Base-by-base conservation (phyloP, 148 eudicot genomes). In the Cornus florida region DNA sequence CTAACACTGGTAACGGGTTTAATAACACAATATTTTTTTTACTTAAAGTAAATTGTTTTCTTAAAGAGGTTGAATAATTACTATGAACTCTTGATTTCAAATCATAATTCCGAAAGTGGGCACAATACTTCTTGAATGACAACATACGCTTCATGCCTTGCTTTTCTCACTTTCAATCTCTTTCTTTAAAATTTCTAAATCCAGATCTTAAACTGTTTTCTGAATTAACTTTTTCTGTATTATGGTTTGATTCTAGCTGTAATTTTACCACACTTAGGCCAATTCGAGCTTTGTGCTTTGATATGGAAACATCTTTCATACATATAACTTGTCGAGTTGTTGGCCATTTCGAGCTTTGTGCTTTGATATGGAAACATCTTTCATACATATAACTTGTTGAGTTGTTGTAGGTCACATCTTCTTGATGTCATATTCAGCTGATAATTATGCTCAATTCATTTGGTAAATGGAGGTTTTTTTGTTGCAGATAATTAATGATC, bases 401-500 rank as follows among this genome's bases (percentile, higher is more conserved):
- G 48, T 6, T 6, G 48, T 43, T 43, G 48, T 6, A 43, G 7
- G 8, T 6, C 66, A 20, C 7, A n/a, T 41, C 41, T 7, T 14
- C 48, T 28, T 24, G 67, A 23, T 69, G 19, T 38, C 35, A 32
- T 71, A 43, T 32, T 60, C 74, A 11, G 64, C 65, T 28, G 70
- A 70, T 60, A 19, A 60, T 53, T n/a, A 53, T 53, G 50, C 53
- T 9, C 56, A 53, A 32, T 65, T 35, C 19, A 35, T 57, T 39
- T 69, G 20, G 31, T 75, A 17, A 16, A 17, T 50, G 72, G 70
- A 23, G 70, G 20, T 32, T 60, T 81, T 64, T 78, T 19, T 67
- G 53, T 84, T 83, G 78, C 95, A 96, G 99, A 86, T 96, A 80
- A 88, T 94, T 84, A 92, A 96, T 82, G 99, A 96, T 84, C 78